Base-by-base conservation (phyloP, 768 basidiomycete genomes). In the Xanthoconium purpureum region DNA sequence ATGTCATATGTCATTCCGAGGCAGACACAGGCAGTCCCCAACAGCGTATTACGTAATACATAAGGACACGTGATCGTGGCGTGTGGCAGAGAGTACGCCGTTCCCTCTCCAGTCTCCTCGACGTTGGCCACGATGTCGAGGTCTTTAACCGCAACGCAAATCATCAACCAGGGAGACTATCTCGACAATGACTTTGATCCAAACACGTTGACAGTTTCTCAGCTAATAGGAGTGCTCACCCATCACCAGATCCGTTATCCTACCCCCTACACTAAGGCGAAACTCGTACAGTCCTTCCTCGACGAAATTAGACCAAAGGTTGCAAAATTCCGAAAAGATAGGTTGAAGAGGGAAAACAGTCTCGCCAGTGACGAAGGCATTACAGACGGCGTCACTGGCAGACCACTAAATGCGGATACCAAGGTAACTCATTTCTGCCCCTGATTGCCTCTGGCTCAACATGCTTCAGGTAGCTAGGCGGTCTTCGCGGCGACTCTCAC, bases 341-440 rank as follows among this genome's bases (percentile, higher is more conserved):
- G 83, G 45, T 55, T 85, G 38, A 84, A 83, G 74, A 82, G 78
- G 59, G 81, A 84, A 68, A 85, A 83, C 50, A 91, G 88, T 60
- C 70, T 79, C 49, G 84, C 92, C 6, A 92, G 89, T 64, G 88
- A 89, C 57, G 85, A 90, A 54, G 91, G 91, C 6, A 93, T 94
- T 50, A 83, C 76, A 38, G 89, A 94, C 69, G 91, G 91, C 20
- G 59, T 84, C n/a, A 92, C 91, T 8, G 91, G 91, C n/a, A 71
- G 79, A 67, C 85, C 80, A 36, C 70, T 93, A 56, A 76, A 71
- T 63, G 77, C 74, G 44, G 74, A 71, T 47, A 64, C 68, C 47
- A 80, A 79, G 75, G 85, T 84, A 47, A 69, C 61, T 3, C 36
- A 51, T 46, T 48, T 46, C 47, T 48, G 13, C 32, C 58, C 56